Conservation (phyloP, 176 grass and related monocot species). For the Cenchrus fungigraminus region DNA sequence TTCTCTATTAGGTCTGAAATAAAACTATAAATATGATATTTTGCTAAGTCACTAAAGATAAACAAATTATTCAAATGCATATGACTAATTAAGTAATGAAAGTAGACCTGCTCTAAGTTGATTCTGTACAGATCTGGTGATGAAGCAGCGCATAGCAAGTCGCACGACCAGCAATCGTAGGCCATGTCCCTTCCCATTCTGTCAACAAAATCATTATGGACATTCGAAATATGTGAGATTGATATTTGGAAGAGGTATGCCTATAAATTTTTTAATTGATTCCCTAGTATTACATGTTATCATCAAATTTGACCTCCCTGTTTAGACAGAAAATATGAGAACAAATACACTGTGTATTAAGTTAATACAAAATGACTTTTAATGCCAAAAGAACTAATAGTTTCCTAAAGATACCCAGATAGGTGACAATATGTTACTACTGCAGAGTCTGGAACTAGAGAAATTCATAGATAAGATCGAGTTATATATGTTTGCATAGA, state of each 20-base stretch:
- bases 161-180: slow-evolving; percentile 95
- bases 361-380: slow-evolving; percentile 10
- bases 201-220: slow-evolving; percentile 31
- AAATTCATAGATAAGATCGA: background rate
- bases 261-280: background rate
- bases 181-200: slow-evolving; percentile 98
- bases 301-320: background rate
- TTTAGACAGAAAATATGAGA: slow-evolving; percentile 12
- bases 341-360: slow-evolving; percentile 8
- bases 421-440: background rate
- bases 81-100: slow-evolving; percentile 31
- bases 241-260: background rate
- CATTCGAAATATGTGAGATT: background rate
- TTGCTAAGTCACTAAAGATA: background rate
- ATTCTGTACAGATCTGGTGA: slow-evolving; percentile 94
- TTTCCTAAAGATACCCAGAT: background rate
- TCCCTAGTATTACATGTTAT: slow-evolving; percentile 14
- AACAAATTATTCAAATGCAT: slow-evolving; percentile 17
- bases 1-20: slow-evolving; percentile 6
- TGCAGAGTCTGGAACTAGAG: background rate
- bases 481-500: background rate
- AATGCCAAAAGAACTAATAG: background rate
- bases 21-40: slow-evolving; percentile 10
- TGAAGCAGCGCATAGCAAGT: slow-evolving; percentile 92
- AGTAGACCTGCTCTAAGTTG: slow-evolving; percentile 77